These are phyloP conservation scores for Colletotrichum ledebouriae DNA, from an alignment of 2,329 filamentous ascomycete species.

Conservation along the genomic window DNA sequence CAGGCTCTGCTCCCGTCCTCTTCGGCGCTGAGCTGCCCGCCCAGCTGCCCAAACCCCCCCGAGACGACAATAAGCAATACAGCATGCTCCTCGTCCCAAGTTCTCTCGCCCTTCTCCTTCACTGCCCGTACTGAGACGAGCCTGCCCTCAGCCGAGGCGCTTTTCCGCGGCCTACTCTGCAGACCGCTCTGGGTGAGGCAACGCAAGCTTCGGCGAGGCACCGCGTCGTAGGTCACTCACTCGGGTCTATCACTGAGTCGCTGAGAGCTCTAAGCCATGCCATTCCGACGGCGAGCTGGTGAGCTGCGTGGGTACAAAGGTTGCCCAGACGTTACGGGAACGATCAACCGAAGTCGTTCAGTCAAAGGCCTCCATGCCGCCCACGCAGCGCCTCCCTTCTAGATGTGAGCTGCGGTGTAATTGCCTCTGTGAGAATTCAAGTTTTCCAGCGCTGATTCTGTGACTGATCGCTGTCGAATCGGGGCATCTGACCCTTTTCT, in stretches of 20 bases:
- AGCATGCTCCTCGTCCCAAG: neutral
- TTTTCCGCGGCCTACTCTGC: conserved; percentile 3
- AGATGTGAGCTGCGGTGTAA: neutral
- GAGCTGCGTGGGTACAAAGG: neutral
- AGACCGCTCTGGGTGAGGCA: conserved; percentile 8
- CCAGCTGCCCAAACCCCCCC: neutral
- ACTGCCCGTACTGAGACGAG: neutral
- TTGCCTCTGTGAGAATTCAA: neutral
- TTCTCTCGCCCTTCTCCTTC: neutral
- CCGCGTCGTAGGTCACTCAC: neutral
- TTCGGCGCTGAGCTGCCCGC: neutral
- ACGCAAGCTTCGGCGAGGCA: conserved; percentile 2
- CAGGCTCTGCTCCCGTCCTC: neutral
- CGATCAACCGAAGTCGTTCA: too few relatives aligned
- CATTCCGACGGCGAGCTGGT: neutral
- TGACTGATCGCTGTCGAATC: neutral
- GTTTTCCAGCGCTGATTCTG: neutral
- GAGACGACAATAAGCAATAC: neutral
- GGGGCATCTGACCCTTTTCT: neutral
- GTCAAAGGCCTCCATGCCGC: too few relatives aligned
- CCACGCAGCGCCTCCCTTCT: neutral
- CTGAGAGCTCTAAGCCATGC: neutral
- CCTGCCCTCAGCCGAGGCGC: neutral
- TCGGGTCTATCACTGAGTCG: conserved; percentile 1
- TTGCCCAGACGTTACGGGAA: too few relatives aligned